Percentiles rank a stretch among this genome's conserved stretches.
These are phyloP conservation scores for Annulohypoxylon moriforme DNA, from an alignment of 495 filamentous ascomycete species.

Conservation along the genomic window DNA sequence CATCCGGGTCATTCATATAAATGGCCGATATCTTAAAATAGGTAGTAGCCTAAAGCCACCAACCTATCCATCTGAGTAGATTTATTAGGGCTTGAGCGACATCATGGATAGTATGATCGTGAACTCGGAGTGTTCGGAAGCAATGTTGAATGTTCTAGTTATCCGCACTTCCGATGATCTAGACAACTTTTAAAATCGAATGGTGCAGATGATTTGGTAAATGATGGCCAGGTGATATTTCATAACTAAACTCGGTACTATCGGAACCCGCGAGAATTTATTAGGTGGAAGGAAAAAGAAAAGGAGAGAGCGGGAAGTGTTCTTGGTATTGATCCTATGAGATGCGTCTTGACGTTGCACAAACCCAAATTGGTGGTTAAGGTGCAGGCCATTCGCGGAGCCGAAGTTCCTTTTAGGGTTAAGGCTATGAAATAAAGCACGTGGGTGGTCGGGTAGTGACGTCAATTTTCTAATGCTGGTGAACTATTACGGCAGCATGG, in stretches of 20 bases:
- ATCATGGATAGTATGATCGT: background rate
- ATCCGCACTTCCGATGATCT: background rate
- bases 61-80: background rate
- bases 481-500: background rate
- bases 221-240: slow-evolving; percentile 7
- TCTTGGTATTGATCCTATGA: background rate
- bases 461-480: slow-evolving; percentile 12
- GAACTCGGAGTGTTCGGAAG: background rate
- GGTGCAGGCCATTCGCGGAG: slow-evolving; percentile 7
- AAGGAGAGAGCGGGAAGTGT: background rate
- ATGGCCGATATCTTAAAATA: slow-evolving; percentile 49
- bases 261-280: slow-evolving; percentile 2
- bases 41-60: background rate
- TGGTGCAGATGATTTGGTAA: background rate
- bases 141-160: background rate
- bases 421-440: background rate
- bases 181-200: background rate
- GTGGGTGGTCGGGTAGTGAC: slow-evolving; percentile 20
- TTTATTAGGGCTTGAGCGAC: background rate
- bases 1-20: slow-evolving; percentile 64
- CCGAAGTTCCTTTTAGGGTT: background rate
- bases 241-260: slow-evolving; percentile 14
- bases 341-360: slow-evolving; percentile 19
- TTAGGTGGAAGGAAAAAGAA: background rate
- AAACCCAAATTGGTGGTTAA: slow-evolving; percentile 22